Evolutionary conservation across 1,284 basidiomycete genomes (phyloP), one percentile per base, ranked within the genome.

Genomic region (Leccinum cinnamomeum): DNA sequence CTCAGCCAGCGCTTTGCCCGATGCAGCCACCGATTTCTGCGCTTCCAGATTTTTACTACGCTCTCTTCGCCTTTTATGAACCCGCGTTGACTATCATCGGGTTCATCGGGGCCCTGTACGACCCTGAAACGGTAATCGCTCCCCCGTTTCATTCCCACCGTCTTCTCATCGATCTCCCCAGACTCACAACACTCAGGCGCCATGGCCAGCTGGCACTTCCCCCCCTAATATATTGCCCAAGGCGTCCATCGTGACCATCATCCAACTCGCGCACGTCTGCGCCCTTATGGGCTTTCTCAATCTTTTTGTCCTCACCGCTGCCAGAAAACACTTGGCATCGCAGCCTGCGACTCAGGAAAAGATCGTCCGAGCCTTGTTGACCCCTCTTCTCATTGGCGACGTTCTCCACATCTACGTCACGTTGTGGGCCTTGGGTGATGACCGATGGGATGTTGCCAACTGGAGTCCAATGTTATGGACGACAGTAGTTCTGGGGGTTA

Each of bases 231-330:
- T 72, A 5, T 78, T 91, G 7, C 84, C 89, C 2, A 79, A 72
- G 35, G 89, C 89, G 1, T 85, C 89, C 14, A 74, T 83, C 28
- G 87, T 91, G 51, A 89, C 89, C 1, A 69, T 83, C 65, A 72
- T 88, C 44, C 89, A 91, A 70, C 85, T 91, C 60, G 89, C 86
- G 1, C 87, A 91, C 67, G 88, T 89, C 60, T 90, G 89, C 67
- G 87, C 83, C 50, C 84, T 92, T 33, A 72, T 91, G 62, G 89
- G 90, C 25, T 70, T 89, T 63, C 72, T 91, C 63, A 92, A 91
- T 71, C 70, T 84, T 62, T 90, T 86, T 73, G 74, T 91, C 44
- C 81, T 91, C 54, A 79, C 81, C 14, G 80, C 87, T 5, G 80
- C 80, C 25, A 84, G 87, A 57, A 82, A 75, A 58, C 81, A 91